Evolutionary conservation across 495 filamentous ascomycete genomes (phyloP), one percentile per base, ranked within the genome.

Genomic region (Lasiosphaeria miniovina): DNA sequence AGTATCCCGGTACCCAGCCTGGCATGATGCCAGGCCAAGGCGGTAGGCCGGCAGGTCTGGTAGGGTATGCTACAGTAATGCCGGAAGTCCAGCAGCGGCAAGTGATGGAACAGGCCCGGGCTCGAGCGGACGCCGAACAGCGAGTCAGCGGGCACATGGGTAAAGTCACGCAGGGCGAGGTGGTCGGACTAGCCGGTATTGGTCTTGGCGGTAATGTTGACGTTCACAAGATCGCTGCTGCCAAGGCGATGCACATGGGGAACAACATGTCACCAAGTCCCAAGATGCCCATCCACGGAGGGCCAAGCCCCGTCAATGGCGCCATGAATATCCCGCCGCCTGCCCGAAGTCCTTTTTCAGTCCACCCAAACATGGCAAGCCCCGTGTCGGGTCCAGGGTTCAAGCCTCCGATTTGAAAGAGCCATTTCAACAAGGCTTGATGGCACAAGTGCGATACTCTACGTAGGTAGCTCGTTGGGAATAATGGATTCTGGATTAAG

Each of bases 51-150:
- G 54, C 49, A 15, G 61, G 55, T 36, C 63, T 69, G 12, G 69
- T 73, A 9, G 72, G 74, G 32, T 74, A 71, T 46, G 68, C 70
- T 0, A 72, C 71, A 2, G 71, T 75, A 40, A 74, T 75, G 69
- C 66, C 68, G 4, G 66, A 71, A 36, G 62, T 65, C 10, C 71
- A 74, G 46, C 74, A 75, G 55, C 66, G 70, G 11, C 69, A 69
- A 55, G 64, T 75, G 1, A 68, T 79, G 75, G 73, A 79, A 38
- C 78, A 79, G 63, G 76, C 76, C 10, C 68, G 74, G 38, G 77
- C 78, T 15, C 66, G 76, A 3, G 74, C 76, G 34, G 72, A 74
- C 52, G 76, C 74, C 1, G 72, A 72, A 48, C 72, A 74, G 55
- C 66, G 58, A 31, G 75, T 68, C 5, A 68, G 59, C 48, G 68